Base-by-base conservation (phyloP, 331 rosid genomes). In the Spiraea crenata region DNA sequence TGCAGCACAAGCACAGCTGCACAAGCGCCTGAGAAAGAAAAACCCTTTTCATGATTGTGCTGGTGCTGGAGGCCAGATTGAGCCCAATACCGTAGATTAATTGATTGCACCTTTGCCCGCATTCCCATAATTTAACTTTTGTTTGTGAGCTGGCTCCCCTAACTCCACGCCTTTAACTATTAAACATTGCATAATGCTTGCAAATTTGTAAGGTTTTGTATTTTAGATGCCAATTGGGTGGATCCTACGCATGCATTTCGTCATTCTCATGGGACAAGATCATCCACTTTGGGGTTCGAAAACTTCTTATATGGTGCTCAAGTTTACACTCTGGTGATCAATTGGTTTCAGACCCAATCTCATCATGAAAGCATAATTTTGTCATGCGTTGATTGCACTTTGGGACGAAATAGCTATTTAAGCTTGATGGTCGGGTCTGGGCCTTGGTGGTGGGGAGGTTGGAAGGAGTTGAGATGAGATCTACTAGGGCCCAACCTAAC, bases 1-100 rank as follows among this genome's bases (percentile, higher is more conserved):
- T 5, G 31, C 31, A 25, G 31, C 2, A 2, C 31, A 25, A 25
- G 31, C 31, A 25, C 31, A 25, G 31, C 31, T 60, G 75, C 50
- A 46, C 49, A 42, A 41, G 57, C 54, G 31, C 64, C 69, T 25
- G 57, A 31, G 74, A 40, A 63, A 51, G 34, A 48, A 58, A 35
- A 59, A 8, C 37, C 15, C 13, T 37, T 50, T 72, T 57, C 8
- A 59, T 48, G 60, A 15, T 69, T 60, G 70, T 42, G 56, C 58
- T 69, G 56, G 42, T 63, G 71, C 60, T 70, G 66, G 41, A 20
- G 61, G 71, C 66, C 46, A 5, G 10, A 20, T 65, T 75, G 79
- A 67, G 61, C 46, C 20, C 48, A 48, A 48, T 59, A 25, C 40
- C 44, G 19, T 57, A 19, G 10, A 54, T 63, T 41, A 51, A 45